These are phyloP conservation scores for Marasmius oreades DNA, from an alignment of 1,284 basidiomycete genomes.

Conservation along the genomic window DNA sequence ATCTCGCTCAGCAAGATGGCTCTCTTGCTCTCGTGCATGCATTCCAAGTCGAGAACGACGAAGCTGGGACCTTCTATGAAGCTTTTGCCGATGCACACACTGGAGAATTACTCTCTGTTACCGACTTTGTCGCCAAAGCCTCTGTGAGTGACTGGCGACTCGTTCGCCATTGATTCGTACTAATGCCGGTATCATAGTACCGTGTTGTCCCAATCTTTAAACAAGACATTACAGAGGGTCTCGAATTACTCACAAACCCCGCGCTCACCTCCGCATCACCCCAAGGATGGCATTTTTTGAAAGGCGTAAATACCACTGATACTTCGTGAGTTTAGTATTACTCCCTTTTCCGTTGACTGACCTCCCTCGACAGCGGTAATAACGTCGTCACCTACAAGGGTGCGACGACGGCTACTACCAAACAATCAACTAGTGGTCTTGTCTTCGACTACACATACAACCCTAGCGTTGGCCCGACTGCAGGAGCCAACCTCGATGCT, in stretches of 20 bases:
- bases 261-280: slow-evolving; percentile 25
- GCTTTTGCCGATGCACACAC: slow-evolving; percentile 58
- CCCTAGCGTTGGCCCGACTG: slow-evolving; percentile 20
- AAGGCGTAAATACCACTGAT: too few relatives aligned
- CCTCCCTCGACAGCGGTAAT: slow-evolving; percentile 26
- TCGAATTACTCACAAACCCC: slow-evolving; percentile 31
- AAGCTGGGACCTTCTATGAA: slow-evolving; percentile 53
- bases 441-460: slow-evolving; percentile 1
- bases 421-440: neutral
- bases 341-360: neutral
- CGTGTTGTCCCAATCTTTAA: slow-evolving; percentile 32
- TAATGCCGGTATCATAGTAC: slow-evolving; percentile 30
- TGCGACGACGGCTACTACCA: slow-evolving; percentile 19
- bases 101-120: slow-evolving; percentile 49
- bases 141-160: slow-evolving; percentile 29
- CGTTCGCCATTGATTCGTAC: neutral
- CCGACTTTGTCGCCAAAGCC: slow-evolving; percentile 48
- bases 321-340: slow-evolving; percentile 12
- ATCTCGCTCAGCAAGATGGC: slow-evolving; percentile 40
- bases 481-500: slow-evolving; percentile 4
- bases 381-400: slow-evolving; percentile 31
- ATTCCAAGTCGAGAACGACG: slow-evolving; percentile 50
- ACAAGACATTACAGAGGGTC: slow-evolving; percentile 28
- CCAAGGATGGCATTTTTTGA: slow-evolving; percentile 17
- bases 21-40: slow-evolving; percentile 46